A percentile compares a stretch with the other conserved stretches of the same genome.
phyloP scores from a whole-genome alignment of 2,329 filamentous ascomycete species.

The Monosporascus sp. region DNA sequence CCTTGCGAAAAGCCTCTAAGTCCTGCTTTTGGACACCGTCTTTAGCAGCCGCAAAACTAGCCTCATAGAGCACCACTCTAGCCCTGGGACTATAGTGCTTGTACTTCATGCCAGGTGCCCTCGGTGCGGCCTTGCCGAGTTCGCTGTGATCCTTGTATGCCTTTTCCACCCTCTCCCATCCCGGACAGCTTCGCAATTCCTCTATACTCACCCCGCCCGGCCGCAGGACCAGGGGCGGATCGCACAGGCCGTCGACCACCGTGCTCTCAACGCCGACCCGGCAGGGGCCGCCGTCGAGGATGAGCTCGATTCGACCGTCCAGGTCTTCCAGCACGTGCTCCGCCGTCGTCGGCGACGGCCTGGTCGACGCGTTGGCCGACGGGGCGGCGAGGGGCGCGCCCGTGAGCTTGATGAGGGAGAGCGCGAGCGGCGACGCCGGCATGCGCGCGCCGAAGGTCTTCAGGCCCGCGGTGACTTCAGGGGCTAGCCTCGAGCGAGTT shows the following conservation, averaged over 20 bases:
- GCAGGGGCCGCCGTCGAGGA: conserved; percentile 84
- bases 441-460: conserved; percentile 85
- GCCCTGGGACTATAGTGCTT: conserved; percentile 95
- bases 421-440: conserved; percentile 77
- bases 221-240: conserved; percentile 74
- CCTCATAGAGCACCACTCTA: conserved; percentile 75
- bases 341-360: conserved; percentile 85
- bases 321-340: conserved; percentile 86
- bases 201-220: conserved; percentile 86
- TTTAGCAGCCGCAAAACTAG: conserved; percentile 30
- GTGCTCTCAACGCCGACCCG: conserved; percentile 92
- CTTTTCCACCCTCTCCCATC: conserved; percentile 74
- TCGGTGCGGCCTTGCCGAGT: conserved; percentile 58
- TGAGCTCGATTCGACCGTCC: conserved; percentile 72
- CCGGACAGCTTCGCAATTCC: conserved; percentile 64
- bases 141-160: conserved; percentile 75
- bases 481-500: conserved; percentile 62
- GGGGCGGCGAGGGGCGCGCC: conserved; percentile 81
- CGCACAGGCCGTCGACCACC: conserved; percentile 83
- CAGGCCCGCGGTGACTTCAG: conserved; percentile 87
- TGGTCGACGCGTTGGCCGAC: conserved; percentile 90
- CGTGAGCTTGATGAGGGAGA: conserved; percentile 76
- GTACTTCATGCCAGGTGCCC: conserved; percentile 98
- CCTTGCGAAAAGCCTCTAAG: conserved; percentile 14
- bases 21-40: conserved; percentile 33